Percentiles rank a stretch among this genome's conserved stretches.
Conservation (phyloP, 768 basidiomycete genomes). For the Postia placenta region DNA sequence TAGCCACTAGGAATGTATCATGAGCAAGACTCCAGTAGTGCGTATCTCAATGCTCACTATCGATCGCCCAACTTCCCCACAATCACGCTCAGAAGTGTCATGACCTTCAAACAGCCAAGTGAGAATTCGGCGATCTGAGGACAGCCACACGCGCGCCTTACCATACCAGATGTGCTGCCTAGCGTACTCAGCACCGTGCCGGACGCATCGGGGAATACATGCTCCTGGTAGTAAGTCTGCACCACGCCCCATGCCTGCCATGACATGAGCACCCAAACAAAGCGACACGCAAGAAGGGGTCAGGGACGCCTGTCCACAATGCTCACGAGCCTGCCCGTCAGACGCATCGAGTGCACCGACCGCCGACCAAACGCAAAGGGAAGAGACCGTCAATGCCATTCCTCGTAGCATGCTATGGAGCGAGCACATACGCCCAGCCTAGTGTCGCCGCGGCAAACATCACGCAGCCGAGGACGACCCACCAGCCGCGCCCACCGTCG, state of each 20-base stretch:
- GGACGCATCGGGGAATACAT: constrained; percentile 17
- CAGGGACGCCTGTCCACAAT: constrained; percentile 16
- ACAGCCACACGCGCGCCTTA: constrained; percentile 1
- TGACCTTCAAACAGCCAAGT: constrained; percentile 8
- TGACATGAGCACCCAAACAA: constrained; percentile 14
- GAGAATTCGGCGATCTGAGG: neutral
- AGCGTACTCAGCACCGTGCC: constrained; percentile 16
- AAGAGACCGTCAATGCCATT: neutral
- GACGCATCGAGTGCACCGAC: constrained; percentile 1
- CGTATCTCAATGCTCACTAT: constrained; percentile 9
- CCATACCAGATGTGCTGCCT: constrained; percentile 17
- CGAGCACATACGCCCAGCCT: constrained; percentile 20
- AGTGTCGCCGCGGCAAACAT: constrained; percentile 15
- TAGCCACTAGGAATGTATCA: constrained; percentile 17
- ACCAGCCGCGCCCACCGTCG: constrained; percentile 19
- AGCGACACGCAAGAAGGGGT: constrained; percentile 14
- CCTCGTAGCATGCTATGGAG: neutral
- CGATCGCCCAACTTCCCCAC: constrained; percentile 18
- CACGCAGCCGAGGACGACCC: constrained; percentile 18
- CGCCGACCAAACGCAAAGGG: constrained; percentile 4
- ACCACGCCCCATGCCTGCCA: constrained; percentile 27
- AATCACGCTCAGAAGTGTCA: constrained; percentile 16
- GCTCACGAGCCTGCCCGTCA: constrained; percentile 18
- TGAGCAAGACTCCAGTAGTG: neutral
- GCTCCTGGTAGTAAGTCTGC: constrained; percentile 28